Evolutionary conservation across 2,329 filamentous ascomycete species (phyloP).

Genomic region (Myriosclerotinia curreyana): DNA sequence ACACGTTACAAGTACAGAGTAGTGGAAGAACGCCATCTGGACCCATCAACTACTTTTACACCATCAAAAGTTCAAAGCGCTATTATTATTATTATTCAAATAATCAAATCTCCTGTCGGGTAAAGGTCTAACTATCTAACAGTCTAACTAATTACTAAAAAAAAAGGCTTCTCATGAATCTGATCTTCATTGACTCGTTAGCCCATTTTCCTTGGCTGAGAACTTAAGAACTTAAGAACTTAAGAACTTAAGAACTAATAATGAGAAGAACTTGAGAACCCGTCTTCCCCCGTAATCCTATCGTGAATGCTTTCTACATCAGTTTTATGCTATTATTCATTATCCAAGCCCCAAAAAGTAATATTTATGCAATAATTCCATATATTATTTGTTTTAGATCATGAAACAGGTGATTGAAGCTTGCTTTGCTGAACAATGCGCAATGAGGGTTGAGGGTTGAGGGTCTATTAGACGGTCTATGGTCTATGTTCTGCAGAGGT

Average conservation of each 20-base stretch:
- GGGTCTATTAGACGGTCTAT: too few relatives aligned
- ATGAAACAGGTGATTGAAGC: slow-evolving; percentile 10
- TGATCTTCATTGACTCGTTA: slow-evolving; percentile 1
- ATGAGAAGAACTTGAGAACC: not conserved
- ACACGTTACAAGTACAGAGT: too few relatives aligned
- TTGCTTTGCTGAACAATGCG: slow-evolving; percentile 7
- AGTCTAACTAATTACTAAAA: not conserved
- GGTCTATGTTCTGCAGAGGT: too few relatives aligned
- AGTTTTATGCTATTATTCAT: slow-evolving; percentile 1
- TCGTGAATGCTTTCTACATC: not conserved
- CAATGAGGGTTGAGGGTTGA: too few relatives aligned
- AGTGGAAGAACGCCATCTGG: slow-evolving; percentile 20
- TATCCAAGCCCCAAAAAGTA: not conserved
- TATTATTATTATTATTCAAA: not conserved
- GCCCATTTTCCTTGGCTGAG: not conserved
- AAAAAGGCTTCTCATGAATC: not conserved
- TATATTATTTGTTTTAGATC: not conserved
- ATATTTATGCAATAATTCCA: not conserved
- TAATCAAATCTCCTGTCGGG: slow-evolving; percentile 14
- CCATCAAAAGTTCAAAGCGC: too few relatives aligned
- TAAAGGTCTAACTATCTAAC: not conserved
- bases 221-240: too few relatives aligned
- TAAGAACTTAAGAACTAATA: too few relatives aligned
- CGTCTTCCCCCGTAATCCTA: slow-evolving; percentile 1
- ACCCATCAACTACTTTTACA: too few relatives aligned